A percentile compares a stretch with the other conserved stretches of the same genome.
Conservation (phyloP, 2,329 filamentous ascomycete genomes). For the Gremmenia infestans region DNA sequence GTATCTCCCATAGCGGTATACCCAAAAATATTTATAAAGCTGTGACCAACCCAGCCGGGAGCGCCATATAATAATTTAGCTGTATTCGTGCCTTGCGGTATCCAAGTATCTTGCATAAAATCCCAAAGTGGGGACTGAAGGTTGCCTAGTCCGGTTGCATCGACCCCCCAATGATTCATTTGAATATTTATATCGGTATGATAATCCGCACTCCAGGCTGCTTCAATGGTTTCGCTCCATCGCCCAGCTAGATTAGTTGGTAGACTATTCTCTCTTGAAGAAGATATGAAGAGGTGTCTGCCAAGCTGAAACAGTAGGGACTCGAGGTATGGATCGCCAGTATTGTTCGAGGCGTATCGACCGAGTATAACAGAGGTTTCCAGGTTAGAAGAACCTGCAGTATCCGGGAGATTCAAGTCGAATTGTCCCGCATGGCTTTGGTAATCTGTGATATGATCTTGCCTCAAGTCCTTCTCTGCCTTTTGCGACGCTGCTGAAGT, state of each 20-base stretch:
- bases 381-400: conserved; percentile 34
- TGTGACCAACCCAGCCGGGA: conserved; percentile 50
- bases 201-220: conserved; percentile 51
- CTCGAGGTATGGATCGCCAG: conserved; percentile 48
- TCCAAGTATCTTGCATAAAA: conserved; percentile 50
- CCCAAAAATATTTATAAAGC: conserved; percentile 56
- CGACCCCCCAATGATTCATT: conserved; percentile 56
- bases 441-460: conserved; percentile 39
- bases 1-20: conserved; percentile 47
- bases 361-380: conserved; percentile 37
- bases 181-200: conserved; percentile 56
- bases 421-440: conserved; percentile 36
- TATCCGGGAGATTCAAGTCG: conserved; percentile 41
- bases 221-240: conserved; percentile 44
- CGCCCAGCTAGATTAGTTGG: conserved; percentile 53
- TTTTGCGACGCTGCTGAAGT: conserved; percentile 33
- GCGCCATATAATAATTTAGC: conserved; percentile 49
- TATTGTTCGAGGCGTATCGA: conserved; percentile 28
- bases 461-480: conserved; percentile 29
- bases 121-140: conserved; percentile 45
- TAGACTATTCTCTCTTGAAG: conserved; percentile 45
- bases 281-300: conserved; percentile 50
- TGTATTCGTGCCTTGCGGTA: conserved; percentile 47
- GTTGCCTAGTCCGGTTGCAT: conserved; percentile 45
- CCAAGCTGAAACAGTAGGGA: conserved; percentile 48